Base-by-base conservation (phyloP, 2,329 filamentous ascomycete species). In the Dactylellina cionopaga region DNA sequence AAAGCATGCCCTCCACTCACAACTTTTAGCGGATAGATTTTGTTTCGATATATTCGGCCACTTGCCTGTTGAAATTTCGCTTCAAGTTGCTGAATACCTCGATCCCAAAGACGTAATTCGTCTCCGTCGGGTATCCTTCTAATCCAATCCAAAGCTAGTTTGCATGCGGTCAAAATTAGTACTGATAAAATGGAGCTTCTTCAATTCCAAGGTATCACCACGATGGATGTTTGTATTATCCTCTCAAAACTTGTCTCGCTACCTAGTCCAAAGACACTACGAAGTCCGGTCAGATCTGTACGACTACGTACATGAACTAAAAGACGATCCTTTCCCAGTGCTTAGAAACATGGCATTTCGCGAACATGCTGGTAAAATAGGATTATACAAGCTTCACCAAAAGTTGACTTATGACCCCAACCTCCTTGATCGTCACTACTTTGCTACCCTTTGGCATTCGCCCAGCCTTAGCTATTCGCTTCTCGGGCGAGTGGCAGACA, bases 161-260 rank as follows among this genome's bases (percentile, higher is more conserved):
- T 15, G 17, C 9, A 52, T 6, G 5, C 35, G 5, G 10, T 7
- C 35, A 15, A 29, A 15, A 5, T 52, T 37, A n/a, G 2, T 41
- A 5, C 11, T 55, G 31, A 11, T 51, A 25, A 46, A 39, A 47
- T 10, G 29, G 22, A 51, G 24, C 22, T 46, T 13, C 35, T 13
- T 39, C 37, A 5, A n/a, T 6, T 13, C 17, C 11, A 6, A 65
- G 60, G 60, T 72, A 37, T 65, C 68, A 10, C 11, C 10, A 17
- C 59, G 68, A 60, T 72, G 68, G 68, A 64, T 22, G 29, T n/a
- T 7, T 25, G 1, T 65, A 4, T 39, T 72, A 24, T 65, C 68
- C 1, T 65, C 68, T n/a, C 31, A 52, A 41, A 22, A 35, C 1
- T 46, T 72, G 11, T 37, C 54, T 19, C 52, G 19, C 13, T 60